Base-by-base conservation (phyloP, 768 basidiomycete species). In the Lactarius sanguifluus region DNA sequence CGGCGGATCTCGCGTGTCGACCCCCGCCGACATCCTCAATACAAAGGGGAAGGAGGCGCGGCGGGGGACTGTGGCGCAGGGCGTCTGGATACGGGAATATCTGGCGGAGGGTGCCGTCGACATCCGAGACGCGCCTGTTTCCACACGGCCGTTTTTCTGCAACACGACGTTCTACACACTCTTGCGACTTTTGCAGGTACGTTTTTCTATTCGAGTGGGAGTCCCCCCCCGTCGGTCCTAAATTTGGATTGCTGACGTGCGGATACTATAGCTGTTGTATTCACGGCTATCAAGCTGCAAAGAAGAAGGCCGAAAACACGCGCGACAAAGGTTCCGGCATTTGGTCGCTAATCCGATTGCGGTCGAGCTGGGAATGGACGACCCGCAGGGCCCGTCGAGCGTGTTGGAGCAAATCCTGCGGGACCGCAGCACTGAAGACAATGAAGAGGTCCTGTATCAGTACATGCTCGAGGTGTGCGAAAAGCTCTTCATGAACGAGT, bases 151-250 rank as follows among this genome's bases (percentile, higher is more conserved):
- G 10, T 92, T 98, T 77, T 98, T 96, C 77, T 86, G 86, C 65
- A 97, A 98, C 78, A 94, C 92, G 57, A 90, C 93, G 25, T 92
- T 94, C 75, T 99, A 98, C 78, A 91, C 91, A 8, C 75, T 98
- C 60, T 75, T 98, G 70, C 88, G 97, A 59, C 79, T 96, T 61
- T 75, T 98, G 59, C 94, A 99, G 88, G 96, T 85, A 62, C 69
- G 80, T 86, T 72, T 56, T 56, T 61, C 61, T 20, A 6, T 74
- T 43, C 15, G 28, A 69, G 40, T 62, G 28, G 23, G 28, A 6
- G 2, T 28, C 16, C 7, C 18, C 54, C 30, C 8, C 18, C 25
- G 1, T 8, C 45, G 45, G 57, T 62, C 62, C 47, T 52, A 54
- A 52, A 43, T 62, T 52, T 62, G 57, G 38, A 50, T 25, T 15